Evolutionary conservation across 2,329 filamentous ascomycete species (phyloP), one percentile per base, ranked within the genome.

Genomic region (Chaetomium strumarium): DNA sequence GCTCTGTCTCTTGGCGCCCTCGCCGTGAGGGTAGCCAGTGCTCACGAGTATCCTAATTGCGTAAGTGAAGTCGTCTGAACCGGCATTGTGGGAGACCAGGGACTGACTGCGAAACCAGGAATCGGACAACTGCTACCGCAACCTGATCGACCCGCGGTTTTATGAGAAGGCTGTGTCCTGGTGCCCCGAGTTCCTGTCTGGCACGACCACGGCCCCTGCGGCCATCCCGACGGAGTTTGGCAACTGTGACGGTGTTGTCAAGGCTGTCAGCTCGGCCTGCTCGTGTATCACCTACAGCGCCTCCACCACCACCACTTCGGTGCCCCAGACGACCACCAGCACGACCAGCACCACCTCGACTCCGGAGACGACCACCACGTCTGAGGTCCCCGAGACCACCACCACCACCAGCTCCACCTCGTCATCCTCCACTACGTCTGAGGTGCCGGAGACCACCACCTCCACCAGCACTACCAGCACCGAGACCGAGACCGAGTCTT

Each of bases 191-290:
- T 63, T 62, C 51, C 58, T 63, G 6, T 44, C 51, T n/a, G 53
- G 52, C 46, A 61, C 55, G 42, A 60, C 56, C 38, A 58, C 55
- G 13, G 57, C 46, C 2, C 17, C 55, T 5, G n/a, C 44, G 16
- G 57, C 59, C 46, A 61, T 63, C 52, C 60, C 60, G n/a, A 56
- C 57, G 33, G 39, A 58, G 52, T 58, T 62, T 10, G 40, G 34
- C 38, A 63, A 63, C 59, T 64, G 62, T 52, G 53, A 50, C 12
- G 48, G 47, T 24, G 39, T 56, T 38, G 54, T 60, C 42, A 17
- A 40, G 31, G 52, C 50, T 9, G 59, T 65, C 31, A 62, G 60
- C 60, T 64, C 62, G 7, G 63, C 61, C 47, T 65, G 63, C 60
- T 64, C 63, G 31, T 65, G 63, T 57, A 58, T 65, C 56, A 62